Evolutionary conservation across 108 stramenopile species (phyloP).

Genomic region (Nitzschia sp.): DNA sequence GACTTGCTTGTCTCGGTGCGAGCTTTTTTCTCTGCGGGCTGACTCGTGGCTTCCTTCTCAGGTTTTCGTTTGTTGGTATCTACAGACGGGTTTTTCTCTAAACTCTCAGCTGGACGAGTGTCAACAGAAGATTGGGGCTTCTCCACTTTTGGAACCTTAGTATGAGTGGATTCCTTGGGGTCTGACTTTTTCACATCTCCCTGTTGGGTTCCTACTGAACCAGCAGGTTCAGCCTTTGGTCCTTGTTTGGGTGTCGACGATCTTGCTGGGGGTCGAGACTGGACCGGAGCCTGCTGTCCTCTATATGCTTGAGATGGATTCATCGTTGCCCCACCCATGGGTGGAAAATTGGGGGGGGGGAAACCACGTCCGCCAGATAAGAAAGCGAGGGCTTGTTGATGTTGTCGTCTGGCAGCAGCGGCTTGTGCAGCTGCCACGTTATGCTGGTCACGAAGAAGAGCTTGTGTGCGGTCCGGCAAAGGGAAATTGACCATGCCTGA

Average conservation of each 20-base stretch:
- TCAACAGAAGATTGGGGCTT: no score
- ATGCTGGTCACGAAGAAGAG: conserved; percentile 33
- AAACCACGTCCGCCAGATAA: conserved; percentile 24
- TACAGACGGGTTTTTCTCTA: no score
- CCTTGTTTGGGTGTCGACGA: not conserved
- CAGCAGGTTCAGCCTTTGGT: not conserved
- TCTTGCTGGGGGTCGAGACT: not conserved
- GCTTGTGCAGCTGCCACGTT: conserved; percentile 23
- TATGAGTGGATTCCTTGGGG: not conserved
- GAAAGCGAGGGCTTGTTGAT: conserved; percentile 34
- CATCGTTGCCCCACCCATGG: conserved; percentile 27
- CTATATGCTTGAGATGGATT: conserved; percentile 26
- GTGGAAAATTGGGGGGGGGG: conserved; percentile 20
- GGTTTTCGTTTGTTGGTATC: no score
- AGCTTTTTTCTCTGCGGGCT: no score
- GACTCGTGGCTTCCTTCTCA: no score
- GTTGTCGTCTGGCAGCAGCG: conserved; percentile 28
- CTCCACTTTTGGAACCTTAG: not conserved
- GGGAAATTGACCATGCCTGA: conserved; percentile 38
- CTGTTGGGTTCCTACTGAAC: not conserved
- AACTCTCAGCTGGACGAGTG: no score
- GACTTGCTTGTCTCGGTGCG: no score
- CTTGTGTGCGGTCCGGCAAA: conserved; percentile 45
- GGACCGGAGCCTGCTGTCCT: conserved; percentile 10
- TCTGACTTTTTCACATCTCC: not conserved